Percentiles rank a stretch among this genome's conserved stretches.
Evolutionary conservation across 2,329 filamentous ascomycete species (phyloP).

Genomic region (Zelopaecilomyces penicillatus): DNA sequence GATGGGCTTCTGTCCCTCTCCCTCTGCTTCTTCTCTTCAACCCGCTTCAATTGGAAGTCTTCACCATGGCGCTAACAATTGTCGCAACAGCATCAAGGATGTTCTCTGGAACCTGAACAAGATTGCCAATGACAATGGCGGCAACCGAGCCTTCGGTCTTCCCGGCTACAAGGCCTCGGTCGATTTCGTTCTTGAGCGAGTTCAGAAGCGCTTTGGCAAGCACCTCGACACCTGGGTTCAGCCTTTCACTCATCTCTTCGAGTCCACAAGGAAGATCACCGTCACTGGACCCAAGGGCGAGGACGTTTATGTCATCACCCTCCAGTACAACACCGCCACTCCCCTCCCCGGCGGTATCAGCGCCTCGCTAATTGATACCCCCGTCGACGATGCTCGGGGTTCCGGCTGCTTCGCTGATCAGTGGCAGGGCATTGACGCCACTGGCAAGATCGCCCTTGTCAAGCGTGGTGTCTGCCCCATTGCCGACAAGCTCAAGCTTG

Average conservation of each 20-base stretch:
- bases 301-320: slow-evolving; percentile 32
- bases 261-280: slow-evolving; percentile 32
- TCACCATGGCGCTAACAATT: neutral
- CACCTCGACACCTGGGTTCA: slow-evolving; percentile 38
- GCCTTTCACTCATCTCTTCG: slow-evolving; percentile 38
- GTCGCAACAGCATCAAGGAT: slow-evolving; percentile 35
- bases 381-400: slow-evolving; percentile 27
- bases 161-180: slow-evolving; percentile 51
- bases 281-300: slow-evolving; percentile 38
- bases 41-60: neutral
- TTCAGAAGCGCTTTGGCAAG: slow-evolving; percentile 28
- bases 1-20: too few relatives aligned
- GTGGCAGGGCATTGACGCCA: slow-evolving; percentile 33
- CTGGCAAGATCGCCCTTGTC: slow-evolving; percentile 35
- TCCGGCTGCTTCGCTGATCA: slow-evolving; percentile 32
- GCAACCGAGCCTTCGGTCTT: slow-evolving; percentile 51
- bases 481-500: slow-evolving; percentile 33
- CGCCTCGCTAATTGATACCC: slow-evolving; percentile 24
- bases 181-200: slow-evolving; percentile 45
- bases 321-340: slow-evolving; percentile 40
- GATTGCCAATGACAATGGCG: slow-evolving; percentile 47
- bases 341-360: slow-evolving; percentile 27
- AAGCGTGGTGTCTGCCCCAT: slow-evolving; percentile 36
- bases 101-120: slow-evolving; percentile 46
- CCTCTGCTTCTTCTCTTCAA: neutral